Conservation (phyloP, 371 early-diverging fungal genomes). For the Quaeritorhiza haematococci region DNA sequence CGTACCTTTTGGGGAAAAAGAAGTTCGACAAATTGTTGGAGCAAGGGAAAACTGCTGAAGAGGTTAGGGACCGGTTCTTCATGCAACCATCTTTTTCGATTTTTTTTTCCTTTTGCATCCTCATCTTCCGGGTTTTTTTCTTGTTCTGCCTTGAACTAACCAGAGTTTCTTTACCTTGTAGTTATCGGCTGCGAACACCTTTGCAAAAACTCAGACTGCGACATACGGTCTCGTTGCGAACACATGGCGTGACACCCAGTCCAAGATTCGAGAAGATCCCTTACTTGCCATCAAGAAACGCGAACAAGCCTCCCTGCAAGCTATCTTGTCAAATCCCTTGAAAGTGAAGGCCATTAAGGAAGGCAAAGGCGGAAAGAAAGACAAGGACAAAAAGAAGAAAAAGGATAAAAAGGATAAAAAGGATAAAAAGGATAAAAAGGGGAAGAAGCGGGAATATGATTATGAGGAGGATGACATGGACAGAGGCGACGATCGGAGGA, state of each 20-base stretch:
- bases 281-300: conserved; percentile 77
- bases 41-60: conserved; percentile 23
- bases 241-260: conserved; percentile 68
- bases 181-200: conserved; percentile 22
- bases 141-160: background rate
- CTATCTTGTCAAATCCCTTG: conserved; percentile 71
- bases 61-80: too few species aligned
- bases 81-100: conserved; percentile 1
- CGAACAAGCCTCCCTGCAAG: conserved; percentile 76
- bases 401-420: conserved; percentile 27
- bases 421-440: conserved; percentile 18
- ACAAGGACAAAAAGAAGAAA: conserved; percentile 27
- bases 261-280: conserved; percentile 91
- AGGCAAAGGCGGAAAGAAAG: conserved; percentile 5
- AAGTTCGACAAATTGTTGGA: conserved; percentile 65
- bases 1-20: conserved; percentile 83
- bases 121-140: background rate
- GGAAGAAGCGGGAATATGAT: conserved; percentile 4
- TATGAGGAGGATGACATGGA: conserved; percentile 10
- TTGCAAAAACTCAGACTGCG: conserved; percentile 27
- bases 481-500: conserved; percentile 2
- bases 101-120: conserved; percentile 1
- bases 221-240: conserved; percentile 65
- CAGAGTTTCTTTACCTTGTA: conserved; percentile 7
- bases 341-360: conserved; percentile 54